Conservation (phyloP, 495 filamentous ascomycete genomes). For the Lasiosphaeris hirsuta region DNA sequence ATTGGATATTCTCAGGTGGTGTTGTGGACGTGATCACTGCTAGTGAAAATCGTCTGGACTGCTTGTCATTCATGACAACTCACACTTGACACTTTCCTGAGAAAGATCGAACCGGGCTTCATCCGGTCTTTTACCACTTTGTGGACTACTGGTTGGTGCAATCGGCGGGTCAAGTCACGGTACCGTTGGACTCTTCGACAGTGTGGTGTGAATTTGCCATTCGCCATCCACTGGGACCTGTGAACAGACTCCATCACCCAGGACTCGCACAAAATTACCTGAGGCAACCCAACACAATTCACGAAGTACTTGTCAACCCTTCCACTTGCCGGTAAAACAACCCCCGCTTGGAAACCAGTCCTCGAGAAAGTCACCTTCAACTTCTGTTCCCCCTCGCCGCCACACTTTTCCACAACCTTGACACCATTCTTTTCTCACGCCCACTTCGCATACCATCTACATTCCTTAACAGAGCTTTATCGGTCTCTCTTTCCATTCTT, state of each 20-base stretch:
- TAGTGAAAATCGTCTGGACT: slow-evolving; percentile 4
- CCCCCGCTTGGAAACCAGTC: not conserved
- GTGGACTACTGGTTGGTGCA: too few species aligned
- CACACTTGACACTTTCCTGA: not conserved
- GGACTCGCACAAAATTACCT: too few species aligned
- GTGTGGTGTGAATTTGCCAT: too few species aligned
- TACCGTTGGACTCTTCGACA: too few species aligned
- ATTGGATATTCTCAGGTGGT: not conserved
- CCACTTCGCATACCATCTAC: slow-evolving; percentile 2
- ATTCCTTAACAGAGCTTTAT: not conserved
- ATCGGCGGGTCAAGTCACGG: too few species aligned
- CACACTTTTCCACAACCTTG: not conserved
- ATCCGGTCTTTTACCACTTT: too few species aligned
- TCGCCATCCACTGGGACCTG: too few species aligned
- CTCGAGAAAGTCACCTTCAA: not conserved
- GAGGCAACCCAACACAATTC: too few species aligned
- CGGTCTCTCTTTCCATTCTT: slow-evolving; percentile 16
- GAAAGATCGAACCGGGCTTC: too few species aligned
- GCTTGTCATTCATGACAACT: slow-evolving; percentile 19
- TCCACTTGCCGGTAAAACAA: too few species aligned
- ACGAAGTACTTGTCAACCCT: too few species aligned
- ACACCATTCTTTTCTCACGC: not conserved
- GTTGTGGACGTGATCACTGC: not conserved
- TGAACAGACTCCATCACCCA: too few species aligned
- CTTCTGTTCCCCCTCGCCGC: not conserved